phyloP scores from a whole-genome alignment of 495 filamentous ascomycete species.

The Aspergillus steynii region DNA sequence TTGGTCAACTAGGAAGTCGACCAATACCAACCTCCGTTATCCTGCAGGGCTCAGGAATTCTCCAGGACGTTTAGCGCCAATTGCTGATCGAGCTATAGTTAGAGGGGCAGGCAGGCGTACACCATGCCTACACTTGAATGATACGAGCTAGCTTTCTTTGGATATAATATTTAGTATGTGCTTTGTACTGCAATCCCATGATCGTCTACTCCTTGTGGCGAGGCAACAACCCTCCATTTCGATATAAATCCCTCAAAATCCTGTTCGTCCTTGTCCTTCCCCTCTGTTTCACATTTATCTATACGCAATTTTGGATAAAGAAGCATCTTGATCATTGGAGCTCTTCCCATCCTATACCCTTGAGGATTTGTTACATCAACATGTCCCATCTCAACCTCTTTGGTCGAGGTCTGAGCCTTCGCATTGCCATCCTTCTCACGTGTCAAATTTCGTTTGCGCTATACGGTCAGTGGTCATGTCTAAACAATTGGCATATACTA shows the following conservation, averaged over 20 bases:
- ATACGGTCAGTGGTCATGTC: constrained; percentile 28
- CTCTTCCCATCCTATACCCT: neutral
- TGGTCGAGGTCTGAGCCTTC: constrained; percentile 34
- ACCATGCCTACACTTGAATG: neutral
- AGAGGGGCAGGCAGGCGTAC: neutral
- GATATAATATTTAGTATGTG: neutral
- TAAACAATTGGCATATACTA: neutral
- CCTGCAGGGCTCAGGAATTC: neutral
- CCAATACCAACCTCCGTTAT: neutral
- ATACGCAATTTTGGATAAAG: neutral
- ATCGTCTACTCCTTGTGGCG: neutral
- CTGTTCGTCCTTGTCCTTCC: neutral
- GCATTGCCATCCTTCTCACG: constrained; percentile 39
- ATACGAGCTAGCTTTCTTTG: neutral
- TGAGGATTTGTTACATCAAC: constrained; percentile 4
- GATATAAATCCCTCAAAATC: neutral
- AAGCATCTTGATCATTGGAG: constrained; percentile 2
- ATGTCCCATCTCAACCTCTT: constrained; percentile 34
- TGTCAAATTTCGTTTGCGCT: constrained; percentile 43
- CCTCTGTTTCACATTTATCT: neutral
- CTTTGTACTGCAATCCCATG: neutral
- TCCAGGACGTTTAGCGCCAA: neutral
- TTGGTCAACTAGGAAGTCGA: neutral
- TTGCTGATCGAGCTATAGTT: neutral
- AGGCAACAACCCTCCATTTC: neutral